Evolutionary conservation across 2,329 filamentous ascomycete genomes (phyloP).

Genomic region (Fusarium austroafricanum): DNA sequence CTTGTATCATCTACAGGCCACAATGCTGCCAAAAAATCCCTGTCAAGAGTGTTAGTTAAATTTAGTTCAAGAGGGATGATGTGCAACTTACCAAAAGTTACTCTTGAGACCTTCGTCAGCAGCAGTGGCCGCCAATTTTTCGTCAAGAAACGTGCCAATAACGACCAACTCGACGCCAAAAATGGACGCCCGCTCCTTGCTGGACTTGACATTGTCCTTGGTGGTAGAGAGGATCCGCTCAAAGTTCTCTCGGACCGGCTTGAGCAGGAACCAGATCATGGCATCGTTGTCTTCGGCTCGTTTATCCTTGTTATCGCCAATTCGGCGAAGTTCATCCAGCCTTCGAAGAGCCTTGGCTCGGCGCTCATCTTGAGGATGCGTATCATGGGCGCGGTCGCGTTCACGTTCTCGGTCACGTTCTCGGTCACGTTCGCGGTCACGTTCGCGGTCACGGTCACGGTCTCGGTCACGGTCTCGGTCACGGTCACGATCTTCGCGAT

Average conservation of each 20-base stretch:
- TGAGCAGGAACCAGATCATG: slow-evolving; percentile 63
- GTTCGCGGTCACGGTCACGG: slow-evolving; percentile 5
- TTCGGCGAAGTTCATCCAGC: slow-evolving; percentile 57
- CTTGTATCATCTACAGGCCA: slow-evolving; percentile 61
- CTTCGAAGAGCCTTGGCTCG: slow-evolving; percentile 56
- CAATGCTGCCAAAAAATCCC: slow-evolving; percentile 59
- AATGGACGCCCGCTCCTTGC: slow-evolving; percentile 70
- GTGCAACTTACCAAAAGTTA: slow-evolving; percentile 61
- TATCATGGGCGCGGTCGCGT: slow-evolving; percentile 43
- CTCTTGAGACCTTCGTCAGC: slow-evolving; percentile 58
- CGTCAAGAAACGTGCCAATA: slow-evolving; percentile 72
- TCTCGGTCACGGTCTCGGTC: slow-evolving; percentile 43
- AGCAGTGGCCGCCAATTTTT: slow-evolving; percentile 56
- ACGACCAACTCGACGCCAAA: slow-evolving; percentile 70
- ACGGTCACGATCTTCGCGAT: slow-evolving; percentile 41
- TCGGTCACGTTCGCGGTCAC: slow-evolving; percentile 40
- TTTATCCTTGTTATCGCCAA: slow-evolving; percentile 63
- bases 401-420: slow-evolving; percentile 44
- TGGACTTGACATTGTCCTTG: slow-evolving; percentile 70
- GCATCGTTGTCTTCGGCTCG: slow-evolving; percentile 59
- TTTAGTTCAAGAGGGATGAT: not conserved
- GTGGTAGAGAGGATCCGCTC: slow-evolving; percentile 70
- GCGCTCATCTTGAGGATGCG: slow-evolving; percentile 54
- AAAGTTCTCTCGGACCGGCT: slow-evolving; percentile 70
- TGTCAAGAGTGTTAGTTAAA: slow-evolving; percentile 42